Evolutionary conservation across 75 land plant genomes (phyloP).

Genomic region (Chamaecyparis obtusa): DNA sequence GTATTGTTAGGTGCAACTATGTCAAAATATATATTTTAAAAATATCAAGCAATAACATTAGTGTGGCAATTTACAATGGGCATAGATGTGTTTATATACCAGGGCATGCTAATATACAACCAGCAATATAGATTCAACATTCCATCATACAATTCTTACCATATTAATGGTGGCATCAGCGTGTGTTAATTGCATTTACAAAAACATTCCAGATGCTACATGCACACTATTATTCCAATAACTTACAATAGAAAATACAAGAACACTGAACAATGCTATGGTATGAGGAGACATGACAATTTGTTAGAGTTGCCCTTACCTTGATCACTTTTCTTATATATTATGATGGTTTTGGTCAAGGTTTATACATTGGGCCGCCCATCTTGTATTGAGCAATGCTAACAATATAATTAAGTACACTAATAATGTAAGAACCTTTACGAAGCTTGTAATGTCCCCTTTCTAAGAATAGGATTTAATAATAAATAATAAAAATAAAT

Average conservation of each 20-base stretch:
- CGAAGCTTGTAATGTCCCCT: no score
- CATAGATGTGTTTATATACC: background rate
- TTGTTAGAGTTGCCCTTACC: background rate
- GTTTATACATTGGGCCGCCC: background rate
- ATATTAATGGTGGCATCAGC: background rate
- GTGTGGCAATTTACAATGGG: background rate
- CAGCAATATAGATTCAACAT: background rate
- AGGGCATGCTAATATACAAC: background rate
- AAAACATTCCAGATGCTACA: background rate
- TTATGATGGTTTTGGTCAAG: background rate
- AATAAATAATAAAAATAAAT: no score
- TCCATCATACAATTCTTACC: background rate
- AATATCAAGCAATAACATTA: background rate
- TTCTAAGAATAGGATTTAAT: no score
- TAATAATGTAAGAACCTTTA: no score
- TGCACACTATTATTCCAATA: background rate
- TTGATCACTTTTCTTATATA: background rate
- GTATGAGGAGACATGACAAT: background rate
- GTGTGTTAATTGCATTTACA: background rate
- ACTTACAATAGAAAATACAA: background rate
- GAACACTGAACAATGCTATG: background rate
- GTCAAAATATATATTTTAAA: no score
- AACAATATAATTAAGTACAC: background rate
- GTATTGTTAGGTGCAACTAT: no score
- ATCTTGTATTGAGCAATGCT: background rate